Evolutionary conservation across 2,329 filamentous ascomycete species (phyloP), one percentile per base, ranked within the genome.

Genomic region (Colletotrichum horii): DNA sequence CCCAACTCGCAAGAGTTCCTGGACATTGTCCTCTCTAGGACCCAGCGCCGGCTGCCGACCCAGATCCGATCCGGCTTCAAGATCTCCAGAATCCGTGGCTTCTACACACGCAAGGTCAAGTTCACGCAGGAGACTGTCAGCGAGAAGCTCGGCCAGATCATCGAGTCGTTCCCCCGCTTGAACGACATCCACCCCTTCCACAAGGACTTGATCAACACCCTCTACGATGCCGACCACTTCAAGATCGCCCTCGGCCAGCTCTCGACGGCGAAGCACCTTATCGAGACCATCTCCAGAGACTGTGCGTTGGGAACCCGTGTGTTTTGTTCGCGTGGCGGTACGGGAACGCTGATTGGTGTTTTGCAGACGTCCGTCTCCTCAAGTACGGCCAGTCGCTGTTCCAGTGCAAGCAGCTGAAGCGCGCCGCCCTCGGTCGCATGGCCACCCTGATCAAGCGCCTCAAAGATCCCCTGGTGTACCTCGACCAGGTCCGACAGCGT

Each of bases 331-430:
- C 22, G 15, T 58, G 28, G 26, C 34, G 36, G 36, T 19, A 56
- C 30, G 8, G 26, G 16, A 38, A 73, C 28, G 56, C 70, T 73
- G 65, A 73, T 30, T 56, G 48, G 43, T 52, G 43, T 52, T 28
- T 56, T 61, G 36, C 36, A 73, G 70, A 99, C 83, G 96, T 99
- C 77, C 95, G 97, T 79, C 55, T 66, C 15, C 80, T 86, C 79
- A 97, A 98, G 90, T 98, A 99, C 88, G 96, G 95, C 71, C 96
- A 98, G 89, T 97, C 93, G 82, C 91, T 99, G 78, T 99, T 96
- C 89, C 97, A 99, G 88, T 98, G 96, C 91, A 99, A 99, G 88
- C 96, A 98, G 89, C 92, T 99, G 82, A 99, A 99, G 92, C 92
- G 95, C 78, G 97, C 97, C 67, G 97, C 94, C 11, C 92, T 99